Conservation (phyloP, 805 yeast genomes). For the Millerozyma acaciae region DNA sequence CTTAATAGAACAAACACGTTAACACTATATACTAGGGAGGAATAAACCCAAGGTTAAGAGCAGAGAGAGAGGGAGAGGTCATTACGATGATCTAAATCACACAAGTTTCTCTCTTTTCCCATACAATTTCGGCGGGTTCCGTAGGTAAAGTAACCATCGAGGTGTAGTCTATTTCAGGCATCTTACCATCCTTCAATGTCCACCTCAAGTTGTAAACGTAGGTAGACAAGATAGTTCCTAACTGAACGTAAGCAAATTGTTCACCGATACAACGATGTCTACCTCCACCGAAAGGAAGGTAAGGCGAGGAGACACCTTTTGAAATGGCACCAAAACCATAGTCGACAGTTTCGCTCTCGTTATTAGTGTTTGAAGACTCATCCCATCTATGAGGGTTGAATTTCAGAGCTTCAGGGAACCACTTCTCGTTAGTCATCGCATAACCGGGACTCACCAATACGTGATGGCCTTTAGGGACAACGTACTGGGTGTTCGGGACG, state of each 20-base stretch:
- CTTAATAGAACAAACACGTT: no score
- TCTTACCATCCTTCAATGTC: constrained; percentile 45
- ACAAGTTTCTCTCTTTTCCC: constrained; percentile 62
- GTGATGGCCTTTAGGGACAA: constrained; percentile 85
- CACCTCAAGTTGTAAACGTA: constrained; percentile 75
- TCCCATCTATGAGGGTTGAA: constrained; percentile 91
- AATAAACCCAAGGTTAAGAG: no score
- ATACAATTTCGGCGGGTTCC: constrained; percentile 65
- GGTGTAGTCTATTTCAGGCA: constrained; percentile 73
- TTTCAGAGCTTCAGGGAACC: constrained; percentile 69
- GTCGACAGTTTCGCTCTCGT: constrained; percentile 53
- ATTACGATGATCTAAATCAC: constrained; percentile 14
- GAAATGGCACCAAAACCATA: constrained; percentile 97
- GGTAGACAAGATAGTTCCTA: constrained; percentile 77
- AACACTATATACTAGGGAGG: no score
- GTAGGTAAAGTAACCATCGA: constrained; percentile 92
- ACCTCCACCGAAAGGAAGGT: constrained; percentile 98
- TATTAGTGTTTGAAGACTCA: constrained; percentile 18
- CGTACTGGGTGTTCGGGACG: constrained; percentile 72
- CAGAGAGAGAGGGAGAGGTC: no score
- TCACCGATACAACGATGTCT: constrained; percentile 99
- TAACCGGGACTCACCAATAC: constrained; percentile 94
- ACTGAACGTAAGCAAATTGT: constrained; percentile 92
- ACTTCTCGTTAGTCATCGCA: constrained; percentile 70
- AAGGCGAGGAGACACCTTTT: constrained; percentile 94